These are phyloP conservation scores for Pseudogymnoascus sp. DNA, from an alignment of 2,329 filamentous ascomycete species.

Conservation along the genomic window DNA sequence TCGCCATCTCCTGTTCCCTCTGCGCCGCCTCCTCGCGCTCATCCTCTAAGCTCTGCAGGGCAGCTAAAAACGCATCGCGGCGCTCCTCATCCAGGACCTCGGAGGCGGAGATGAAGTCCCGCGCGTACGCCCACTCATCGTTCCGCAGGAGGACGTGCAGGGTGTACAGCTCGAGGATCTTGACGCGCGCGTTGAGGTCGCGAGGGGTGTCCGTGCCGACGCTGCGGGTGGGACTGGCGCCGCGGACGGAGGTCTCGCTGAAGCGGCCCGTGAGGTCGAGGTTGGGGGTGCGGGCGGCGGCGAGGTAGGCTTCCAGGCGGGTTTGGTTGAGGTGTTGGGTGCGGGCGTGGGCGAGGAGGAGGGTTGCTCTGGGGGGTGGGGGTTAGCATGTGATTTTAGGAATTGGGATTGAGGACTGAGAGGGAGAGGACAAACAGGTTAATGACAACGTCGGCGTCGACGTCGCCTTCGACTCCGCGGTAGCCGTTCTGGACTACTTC, in stretches of 20 bases:
- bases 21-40: constrained; percentile 68
- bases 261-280: constrained; percentile 66
- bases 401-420: neutral
- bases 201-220: constrained; percentile 72
- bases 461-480: constrained; percentile 77
- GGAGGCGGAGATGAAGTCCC: constrained; percentile 81
- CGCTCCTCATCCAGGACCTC: constrained; percentile 88
- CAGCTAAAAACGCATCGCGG: constrained; percentile 80
- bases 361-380: constrained; percentile 59
- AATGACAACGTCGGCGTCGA: constrained; percentile 91
- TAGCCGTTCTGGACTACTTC: constrained; percentile 85
- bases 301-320: constrained; percentile 81
- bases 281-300: constrained; percentile 65
- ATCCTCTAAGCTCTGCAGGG: constrained; percentile 75
- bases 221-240: constrained; percentile 49
- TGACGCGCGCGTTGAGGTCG: constrained; percentile 77
- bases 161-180: constrained; percentile 91
- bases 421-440: constrained; percentile 57
- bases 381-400: constrained; percentile 22
- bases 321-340: constrained; percentile 80
- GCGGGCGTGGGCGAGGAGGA: constrained; percentile 83
- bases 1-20: constrained; percentile 53
- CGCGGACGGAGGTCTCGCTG: constrained; percentile 43
- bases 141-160: constrained; percentile 91
- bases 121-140: constrained; percentile 91